phyloP scores from a whole-genome alignment of 2,329 filamentous ascomycete genomes.

The Onygenales sp. region DNA sequence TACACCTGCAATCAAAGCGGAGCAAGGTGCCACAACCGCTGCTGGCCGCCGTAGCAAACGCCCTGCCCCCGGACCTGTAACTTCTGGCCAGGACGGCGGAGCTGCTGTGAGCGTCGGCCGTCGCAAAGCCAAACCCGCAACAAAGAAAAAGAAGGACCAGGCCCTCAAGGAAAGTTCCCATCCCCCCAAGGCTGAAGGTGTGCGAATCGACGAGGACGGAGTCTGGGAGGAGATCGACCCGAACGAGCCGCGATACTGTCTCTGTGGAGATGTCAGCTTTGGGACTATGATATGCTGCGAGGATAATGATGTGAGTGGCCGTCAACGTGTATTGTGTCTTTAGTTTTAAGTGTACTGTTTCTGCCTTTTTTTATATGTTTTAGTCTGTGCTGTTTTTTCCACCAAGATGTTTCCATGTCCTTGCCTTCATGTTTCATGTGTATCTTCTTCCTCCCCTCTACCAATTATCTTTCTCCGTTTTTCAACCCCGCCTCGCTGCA shows the following conservation, averaged over 20 bases:
- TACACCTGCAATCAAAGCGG: conserved; percentile 31
- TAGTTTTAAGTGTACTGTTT: conserved; percentile 16
- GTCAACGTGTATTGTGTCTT: background rate
- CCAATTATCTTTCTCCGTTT: background rate
- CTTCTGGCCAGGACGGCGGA: conserved; percentile 48
- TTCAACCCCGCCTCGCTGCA: background rate
- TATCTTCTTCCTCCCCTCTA: too few relatives aligned
- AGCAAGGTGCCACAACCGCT: conserved; percentile 21
- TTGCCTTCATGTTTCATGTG: background rate
- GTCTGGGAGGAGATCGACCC: conserved; percentile 47
- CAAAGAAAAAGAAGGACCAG: conserved; percentile 34
- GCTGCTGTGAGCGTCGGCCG: conserved; percentile 53
- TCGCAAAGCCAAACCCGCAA: conserved; percentile 45
- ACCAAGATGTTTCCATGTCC: background rate
- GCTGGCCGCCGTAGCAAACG: conserved; percentile 44
- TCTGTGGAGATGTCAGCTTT: conserved; percentile 55
- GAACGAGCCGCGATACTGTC: conserved; percentile 54
- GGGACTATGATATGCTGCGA: conserved; percentile 59
- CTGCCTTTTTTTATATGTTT: conserved; percentile 1
- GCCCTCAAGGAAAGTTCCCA: conserved; percentile 16
- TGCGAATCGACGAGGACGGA: conserved; percentile 39
- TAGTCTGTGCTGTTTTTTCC: conserved; percentile 1
- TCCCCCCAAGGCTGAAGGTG: conserved; percentile 23
- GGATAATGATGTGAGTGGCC: conserved; percentile 43
- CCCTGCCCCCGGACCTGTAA: conserved; percentile 51